Base-by-base conservation (phyloP, 345 rosid genomes). In the Angophora floribunda region DNA sequence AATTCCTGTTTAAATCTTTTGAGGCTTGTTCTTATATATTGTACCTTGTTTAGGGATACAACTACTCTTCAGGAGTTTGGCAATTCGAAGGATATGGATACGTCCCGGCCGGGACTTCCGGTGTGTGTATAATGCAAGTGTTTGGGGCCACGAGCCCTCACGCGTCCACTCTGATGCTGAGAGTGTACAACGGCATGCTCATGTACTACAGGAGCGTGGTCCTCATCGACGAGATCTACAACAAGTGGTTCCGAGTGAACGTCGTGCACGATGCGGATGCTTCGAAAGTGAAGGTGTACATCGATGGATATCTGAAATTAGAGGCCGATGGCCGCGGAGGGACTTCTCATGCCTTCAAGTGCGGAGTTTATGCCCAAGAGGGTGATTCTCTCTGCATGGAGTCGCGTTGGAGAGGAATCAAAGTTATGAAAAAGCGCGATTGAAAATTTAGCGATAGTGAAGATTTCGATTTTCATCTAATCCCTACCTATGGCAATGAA, bases 21-120 rank as follows among this genome's bases (percentile, higher is more conserved):
- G 9, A 65, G n/a, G 2, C 41, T n/a, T 63, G 41, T n/a, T 15
- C 45, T 67, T 32, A 67, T 32, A 32, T 67, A 22, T 9, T 24
- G 41, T 51, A 52, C 52, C 47, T 26, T 9, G 9, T 16, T 17
- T 41, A 92, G 91, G 93, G 94, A 30, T 89, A 92, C 78, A 87
- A 86, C 70, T 89, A 90, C 85, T 89, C 92, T 2, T 92, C 93
- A 1, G 91, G 91, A 8, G 91, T 90, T 6, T 92, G 93, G 93
- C 93, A 92, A 52, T 92, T 93, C 30, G 91, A 93, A 89, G 93
- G 91, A 22, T 63, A 90, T 9, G 95, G 91, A 5, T 90, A 91
- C 51, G 92, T 92, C 57, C 91, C 92, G 1, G 12, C 13, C 0
- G 91, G 92, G 3, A 91, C 93, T 26, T 86, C 93, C 2, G 93